phyloP scores from a whole-genome alignment of 2,329 filamentous ascomycete genomes.

The Trichoderma pleuroti region DNA sequence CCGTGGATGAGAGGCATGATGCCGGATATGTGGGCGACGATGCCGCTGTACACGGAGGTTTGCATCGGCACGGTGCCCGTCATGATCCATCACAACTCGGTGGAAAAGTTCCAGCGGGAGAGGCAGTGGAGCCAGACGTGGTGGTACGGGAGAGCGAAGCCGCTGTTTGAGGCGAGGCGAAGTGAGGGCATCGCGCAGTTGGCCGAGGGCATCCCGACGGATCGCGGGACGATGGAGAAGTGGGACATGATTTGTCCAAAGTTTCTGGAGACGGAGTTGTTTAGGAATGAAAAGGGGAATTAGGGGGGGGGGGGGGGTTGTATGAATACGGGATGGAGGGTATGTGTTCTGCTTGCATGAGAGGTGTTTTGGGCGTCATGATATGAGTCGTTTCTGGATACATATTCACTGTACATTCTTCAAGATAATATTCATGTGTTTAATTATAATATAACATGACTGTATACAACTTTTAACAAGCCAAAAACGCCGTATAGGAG shows the following conservation, averaged over 20 bases:
- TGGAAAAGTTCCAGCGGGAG: slow-evolving; percentile 24
- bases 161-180: slow-evolving; percentile 23
- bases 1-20: slow-evolving; percentile 11
- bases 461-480: slow-evolving; percentile 1
- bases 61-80: slow-evolving; percentile 29
- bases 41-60: slow-evolving; percentile 30
- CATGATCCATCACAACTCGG: slow-evolving; percentile 31
- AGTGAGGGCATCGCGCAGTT: slow-evolving; percentile 21
- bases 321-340: not conserved
- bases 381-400: not conserved
- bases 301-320: too few relatives aligned
- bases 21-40: slow-evolving; percentile 24
- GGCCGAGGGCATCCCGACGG: slow-evolving; percentile 20
- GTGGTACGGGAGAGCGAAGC: slow-evolving; percentile 24
- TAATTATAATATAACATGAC: not conserved
- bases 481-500: not conserved
- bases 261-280: slow-evolving; percentile 26
- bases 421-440: not conserved
- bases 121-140: slow-evolving; percentile 27
- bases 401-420: not conserved
- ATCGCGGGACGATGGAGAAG: slow-evolving; percentile 20
- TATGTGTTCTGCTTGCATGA: not conserved
- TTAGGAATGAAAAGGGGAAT: slow-evolving; percentile 21
- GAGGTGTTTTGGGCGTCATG: not conserved
- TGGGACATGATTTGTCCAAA: slow-evolving; percentile 30